Conservation (phyloP, 140 eudicot genomes). For the Stevia rebaudiana region DNA sequence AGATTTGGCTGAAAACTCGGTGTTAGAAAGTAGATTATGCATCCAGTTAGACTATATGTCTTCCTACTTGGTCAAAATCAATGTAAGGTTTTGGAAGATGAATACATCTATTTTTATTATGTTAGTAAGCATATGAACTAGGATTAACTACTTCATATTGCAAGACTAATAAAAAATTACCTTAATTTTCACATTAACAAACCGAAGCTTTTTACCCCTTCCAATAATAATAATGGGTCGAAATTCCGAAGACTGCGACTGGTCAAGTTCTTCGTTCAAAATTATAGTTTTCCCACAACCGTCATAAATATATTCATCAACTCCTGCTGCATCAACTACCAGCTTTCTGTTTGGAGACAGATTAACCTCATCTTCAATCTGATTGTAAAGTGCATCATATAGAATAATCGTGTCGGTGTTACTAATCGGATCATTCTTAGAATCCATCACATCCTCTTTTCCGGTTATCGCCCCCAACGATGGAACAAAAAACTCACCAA, state of each 20-base stretch:
- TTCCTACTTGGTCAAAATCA: neutral
- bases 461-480: slow-evolving; percentile 83
- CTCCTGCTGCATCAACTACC: slow-evolving; percentile 75
- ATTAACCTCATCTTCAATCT: slow-evolving; percentile 63
- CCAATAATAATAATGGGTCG: slow-evolving; percentile 83
- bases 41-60: neutral
- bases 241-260: slow-evolving; percentile 36
- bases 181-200: slow-evolving; percentile 88
- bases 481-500: slow-evolving; percentile 90
- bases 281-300: slow-evolving; percentile 74
- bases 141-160: neutral
- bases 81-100: neutral
- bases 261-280: slow-evolving; percentile 50
- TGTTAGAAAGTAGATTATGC: neutral
- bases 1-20: neutral
- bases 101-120: neutral
- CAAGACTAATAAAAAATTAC: slow-evolving; percentile 29
- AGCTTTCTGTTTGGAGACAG: slow-evolving; percentile 71
- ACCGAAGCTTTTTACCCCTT: slow-evolving; percentile 77
- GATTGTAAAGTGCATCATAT: slow-evolving; percentile 51
- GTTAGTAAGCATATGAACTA: neutral
- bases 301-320: slow-evolving; percentile 80
- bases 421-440: slow-evolving; percentile 78
- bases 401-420: slow-evolving; percentile 50
- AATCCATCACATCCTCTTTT: slow-evolving; percentile 90